A percentile compares a stretch with the other conserved stretches of the same genome.
These are phyloP conservation scores for Trametes hirsuta DNA, from an alignment of 1,284 basidiomycete genomes.

Conservation along the genomic window DNA sequence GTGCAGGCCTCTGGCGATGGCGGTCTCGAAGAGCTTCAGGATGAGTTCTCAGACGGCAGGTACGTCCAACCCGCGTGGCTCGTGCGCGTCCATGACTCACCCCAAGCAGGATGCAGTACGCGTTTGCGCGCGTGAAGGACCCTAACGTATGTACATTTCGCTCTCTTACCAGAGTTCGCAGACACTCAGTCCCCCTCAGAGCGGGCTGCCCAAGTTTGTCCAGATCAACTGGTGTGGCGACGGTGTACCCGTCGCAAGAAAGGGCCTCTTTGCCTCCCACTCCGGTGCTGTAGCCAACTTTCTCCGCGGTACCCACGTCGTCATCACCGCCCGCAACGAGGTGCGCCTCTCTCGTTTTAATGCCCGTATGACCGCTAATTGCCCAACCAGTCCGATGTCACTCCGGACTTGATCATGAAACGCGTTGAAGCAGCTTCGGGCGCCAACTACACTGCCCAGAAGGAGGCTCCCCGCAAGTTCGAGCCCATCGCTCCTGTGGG, in stretches of 20 bases:
- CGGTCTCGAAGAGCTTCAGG: constrained; percentile 89
- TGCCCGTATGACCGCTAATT: background rate
- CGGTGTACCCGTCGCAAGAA: constrained; percentile 90
- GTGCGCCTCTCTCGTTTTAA: constrained; percentile 45
- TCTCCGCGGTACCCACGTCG: constrained; percentile 86
- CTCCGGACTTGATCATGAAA: constrained; percentile 80
- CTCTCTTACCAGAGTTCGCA: background rate
- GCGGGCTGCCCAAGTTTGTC: constrained; percentile 89
- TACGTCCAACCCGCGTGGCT: constrained; percentile 37
- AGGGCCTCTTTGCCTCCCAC: constrained; percentile 93
- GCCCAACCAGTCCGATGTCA: constrained; percentile 71
- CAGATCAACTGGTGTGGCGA: constrained; percentile 95
- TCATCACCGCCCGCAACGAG: constrained; percentile 91
- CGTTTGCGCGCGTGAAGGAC: constrained; percentile 88
- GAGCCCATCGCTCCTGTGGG: constrained; percentile 78
- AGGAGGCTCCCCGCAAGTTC: constrained; percentile 61
- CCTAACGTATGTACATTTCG: constrained; percentile 65
- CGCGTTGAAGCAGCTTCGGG: constrained; percentile 91
- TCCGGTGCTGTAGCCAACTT: constrained; percentile 83
- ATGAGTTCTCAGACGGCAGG: constrained; percentile 95
- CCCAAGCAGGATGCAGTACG: constrained; percentile 84
- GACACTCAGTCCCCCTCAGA: constrained; percentile 45
- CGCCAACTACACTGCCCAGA: constrained; percentile 86
- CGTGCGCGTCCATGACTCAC: background rate
- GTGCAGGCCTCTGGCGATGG: constrained; percentile 85